Base-by-base conservation (phyloP, 2,329 filamentous ascomycete genomes). In the Dothistroma pini region DNA sequence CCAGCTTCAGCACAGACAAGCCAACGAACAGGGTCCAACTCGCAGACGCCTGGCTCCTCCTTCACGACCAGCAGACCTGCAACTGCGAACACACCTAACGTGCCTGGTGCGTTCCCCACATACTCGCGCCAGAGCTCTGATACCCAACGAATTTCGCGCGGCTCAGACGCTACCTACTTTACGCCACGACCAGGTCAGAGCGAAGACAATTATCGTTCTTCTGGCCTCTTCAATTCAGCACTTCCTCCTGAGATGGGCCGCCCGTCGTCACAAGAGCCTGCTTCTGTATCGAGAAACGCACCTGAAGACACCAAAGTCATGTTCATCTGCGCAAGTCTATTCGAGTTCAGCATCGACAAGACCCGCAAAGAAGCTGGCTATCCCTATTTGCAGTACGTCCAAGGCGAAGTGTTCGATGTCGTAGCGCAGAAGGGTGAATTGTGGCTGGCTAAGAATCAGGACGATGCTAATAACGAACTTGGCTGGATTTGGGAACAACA, bases 401-500 rank as follows among this genome's bases (percentile, higher is more conserved):
- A 93, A 57, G 95, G 95, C 66, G 95, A 99, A 81, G 79, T 81
- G 54, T 81, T 81, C 69, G 78, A 82, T 70, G 81, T 99, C 57
- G 91, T 99, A 72, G 95, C 89, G 32, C 93, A 97, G 76, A 97
- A 97, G 75, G 95, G 95, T 65, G 95, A 99, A 79, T 83, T 97
- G 54, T 99, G 95, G 95, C 86, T 99, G 60, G 95, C 95, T 57
- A 91, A 91, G 76, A 99, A 99, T 74, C 95, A 99, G 77, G 95
- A 99, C 72, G 95, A 99, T 75, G 80, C 86, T 1, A 82, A 80
- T 11, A 84, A 89, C 66, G 83, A 87, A 66, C 87, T 97, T 35
- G 95, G 95, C 56, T 99, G 95, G 95, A 96, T 99, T 71, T 99
- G 95, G 95, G 96, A 93, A 71, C 97, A 97, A 76, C 95, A 99